phyloP scores from a whole-genome alignment of 768 basidiomycete species.

The Galerina sulciceps region DNA sequence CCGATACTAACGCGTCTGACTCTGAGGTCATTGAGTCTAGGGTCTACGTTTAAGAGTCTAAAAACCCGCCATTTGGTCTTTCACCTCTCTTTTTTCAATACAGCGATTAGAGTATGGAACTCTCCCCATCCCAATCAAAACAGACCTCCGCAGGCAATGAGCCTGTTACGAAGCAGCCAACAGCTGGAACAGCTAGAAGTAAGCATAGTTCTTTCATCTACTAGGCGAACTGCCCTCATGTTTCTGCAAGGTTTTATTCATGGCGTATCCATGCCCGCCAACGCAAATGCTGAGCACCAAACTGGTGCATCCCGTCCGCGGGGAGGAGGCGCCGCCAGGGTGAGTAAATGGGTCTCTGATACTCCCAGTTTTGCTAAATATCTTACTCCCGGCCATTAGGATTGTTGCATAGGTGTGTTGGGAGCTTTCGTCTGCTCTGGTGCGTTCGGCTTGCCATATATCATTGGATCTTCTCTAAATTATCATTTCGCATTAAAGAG shows the following conservation, averaged over 20 bases:
- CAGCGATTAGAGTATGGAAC: no score
- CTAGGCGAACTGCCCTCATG: not conserved
- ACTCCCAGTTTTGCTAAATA: not conserved
- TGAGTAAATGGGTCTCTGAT: not conserved
- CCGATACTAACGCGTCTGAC: no score
- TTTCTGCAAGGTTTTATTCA: constrained; percentile 10
- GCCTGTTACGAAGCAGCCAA: constrained; percentile 8
- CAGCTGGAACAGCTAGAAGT: constrained; percentile 7
- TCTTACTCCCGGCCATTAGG: not conserved
- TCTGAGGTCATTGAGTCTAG: no score
- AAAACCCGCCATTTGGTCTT: no score
- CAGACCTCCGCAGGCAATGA: no score
- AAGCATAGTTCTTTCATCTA: not conserved
- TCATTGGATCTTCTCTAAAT: not conserved
- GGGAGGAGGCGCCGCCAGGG: constrained; percentile 17
- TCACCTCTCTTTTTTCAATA: no score
- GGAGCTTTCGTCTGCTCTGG: constrained; percentile 15
- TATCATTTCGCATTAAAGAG: not conserved
- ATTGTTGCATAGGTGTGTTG: constrained; percentile 18
- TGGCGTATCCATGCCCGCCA: constrained; percentile 21
- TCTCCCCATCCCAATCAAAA: no score
- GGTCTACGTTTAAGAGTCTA: no score
- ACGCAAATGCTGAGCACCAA: constrained; percentile 13
- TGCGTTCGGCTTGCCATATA: not conserved
- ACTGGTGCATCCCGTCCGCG: constrained; percentile 11